A percentile compares a stretch with the other conserved stretches of the same genome.
phyloP scores from a whole-genome alignment of 768 basidiomycete species.

The Trametes gibbosa region DNA sequence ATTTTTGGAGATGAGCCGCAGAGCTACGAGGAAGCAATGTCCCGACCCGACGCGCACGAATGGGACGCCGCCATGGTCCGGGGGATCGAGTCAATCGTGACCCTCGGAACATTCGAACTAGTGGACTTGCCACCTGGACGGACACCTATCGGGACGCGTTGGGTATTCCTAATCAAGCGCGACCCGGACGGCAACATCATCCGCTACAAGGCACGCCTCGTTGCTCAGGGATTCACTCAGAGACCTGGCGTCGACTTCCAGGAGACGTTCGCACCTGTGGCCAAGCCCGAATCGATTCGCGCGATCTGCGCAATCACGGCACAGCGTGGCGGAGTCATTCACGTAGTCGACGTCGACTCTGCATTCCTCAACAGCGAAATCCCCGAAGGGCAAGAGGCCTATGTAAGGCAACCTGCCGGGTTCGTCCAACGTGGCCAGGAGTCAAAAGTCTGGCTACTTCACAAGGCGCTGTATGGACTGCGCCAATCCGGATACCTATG shows the following conservation, averaged over 20 bases:
- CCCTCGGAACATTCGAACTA: slow-evolving; percentile 32
- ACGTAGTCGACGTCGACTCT: slow-evolving; percentile 24
- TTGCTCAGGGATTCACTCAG: slow-evolving; percentile 43
- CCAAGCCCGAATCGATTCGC: slow-evolving; percentile 24
- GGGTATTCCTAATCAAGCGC: slow-evolving; percentile 43
- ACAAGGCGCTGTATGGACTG: slow-evolving; percentile 33
- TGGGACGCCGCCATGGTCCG: slow-evolving; percentile 22
- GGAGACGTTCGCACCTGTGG: slow-evolving; percentile 37
- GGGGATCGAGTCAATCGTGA: slow-evolving; percentile 18
- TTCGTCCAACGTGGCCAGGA: slow-evolving; percentile 5
- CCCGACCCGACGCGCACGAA: background rate
- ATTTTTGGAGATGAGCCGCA: background rate
- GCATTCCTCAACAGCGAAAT: slow-evolving; percentile 22
- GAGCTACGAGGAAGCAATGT: background rate
- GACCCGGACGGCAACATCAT: slow-evolving; percentile 35
- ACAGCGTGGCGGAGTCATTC: slow-evolving; percentile 1
- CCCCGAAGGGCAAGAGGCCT: slow-evolving; percentile 24
- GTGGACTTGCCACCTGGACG: slow-evolving; percentile 22
- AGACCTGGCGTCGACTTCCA: slow-evolving; percentile 38
- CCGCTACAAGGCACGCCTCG: slow-evolving; percentile 42
- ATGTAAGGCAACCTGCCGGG: slow-evolving; percentile 29
- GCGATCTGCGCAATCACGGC: slow-evolving; percentile 27
- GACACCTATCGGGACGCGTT: slow-evolving; percentile 37
- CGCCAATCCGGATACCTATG: slow-evolving; percentile 31
- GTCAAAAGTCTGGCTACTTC: slow-evolving; percentile 17